phyloP scores from a whole-genome alignment of 768 basidiomycete genomes.

The Mycena leptocephala region DNA sequence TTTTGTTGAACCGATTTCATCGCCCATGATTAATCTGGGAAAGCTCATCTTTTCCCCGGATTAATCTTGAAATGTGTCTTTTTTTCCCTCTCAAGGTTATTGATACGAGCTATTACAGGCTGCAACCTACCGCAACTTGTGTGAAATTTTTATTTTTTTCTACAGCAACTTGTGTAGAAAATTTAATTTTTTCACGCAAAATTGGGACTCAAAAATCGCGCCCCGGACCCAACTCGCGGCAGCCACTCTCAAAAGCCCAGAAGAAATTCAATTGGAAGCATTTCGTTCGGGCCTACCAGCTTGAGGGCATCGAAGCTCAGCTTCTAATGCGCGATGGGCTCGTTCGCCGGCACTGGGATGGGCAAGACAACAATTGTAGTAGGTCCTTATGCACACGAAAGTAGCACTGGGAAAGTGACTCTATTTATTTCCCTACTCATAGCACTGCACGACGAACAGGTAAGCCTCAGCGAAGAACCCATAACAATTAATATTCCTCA shows the following conservation, averaged over 20 bases:
- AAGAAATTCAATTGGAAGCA: constrained; percentile 41
- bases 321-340: constrained; percentile 49
- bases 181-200: too few relatives aligned
- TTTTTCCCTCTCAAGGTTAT: too few relatives aligned
- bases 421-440: constrained; percentile 58
- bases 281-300: constrained; percentile 45
- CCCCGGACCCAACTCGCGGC: not conserved
- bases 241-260: constrained; percentile 15
- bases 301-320: constrained; percentile 47
- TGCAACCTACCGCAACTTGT: too few relatives aligned
- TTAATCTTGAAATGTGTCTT: too few relatives aligned
- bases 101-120: too few relatives aligned
- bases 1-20: too few relatives aligned
- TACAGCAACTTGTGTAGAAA: too few relatives aligned
- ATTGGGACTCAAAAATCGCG: not conserved
- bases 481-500: not conserved
- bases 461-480: constrained; percentile 14
- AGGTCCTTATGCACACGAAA: constrained; percentile 50
- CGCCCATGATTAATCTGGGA: too few relatives aligned
- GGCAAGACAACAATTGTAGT: constrained; percentile 59
- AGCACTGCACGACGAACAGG: constrained; percentile 57
- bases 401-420: constrained; percentile 46
- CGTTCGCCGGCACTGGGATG: constrained; percentile 52
- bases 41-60: too few relatives aligned
- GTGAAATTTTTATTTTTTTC: too few relatives aligned